phyloP scores from a whole-genome alignment of 495 filamentous ascomycete species.

The Neurospora tetraspora region DNA sequence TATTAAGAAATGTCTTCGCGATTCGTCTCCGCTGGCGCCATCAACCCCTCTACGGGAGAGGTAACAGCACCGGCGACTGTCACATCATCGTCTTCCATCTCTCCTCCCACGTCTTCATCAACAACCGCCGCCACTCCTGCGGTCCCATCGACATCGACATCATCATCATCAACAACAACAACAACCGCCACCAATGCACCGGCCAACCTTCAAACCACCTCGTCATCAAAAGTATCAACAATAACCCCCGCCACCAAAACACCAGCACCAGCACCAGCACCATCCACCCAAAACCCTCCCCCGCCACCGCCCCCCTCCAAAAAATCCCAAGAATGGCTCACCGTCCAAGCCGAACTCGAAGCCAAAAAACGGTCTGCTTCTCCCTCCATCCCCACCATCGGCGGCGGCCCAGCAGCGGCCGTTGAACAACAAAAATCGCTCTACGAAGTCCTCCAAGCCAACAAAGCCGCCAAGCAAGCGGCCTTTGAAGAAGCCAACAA shows the following conservation, averaged over 20 bases:
- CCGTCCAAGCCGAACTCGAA: slow-evolving; percentile 69
- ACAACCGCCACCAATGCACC: background rate
- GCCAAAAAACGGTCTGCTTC: slow-evolving; percentile 12
- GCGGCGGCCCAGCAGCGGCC: background rate
- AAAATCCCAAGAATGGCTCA: slow-evolving; percentile 48
- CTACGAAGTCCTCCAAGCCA: slow-evolving; percentile 80
- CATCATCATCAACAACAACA: background rate
- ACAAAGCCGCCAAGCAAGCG: slow-evolving; percentile 96
- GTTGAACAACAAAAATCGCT: slow-evolving; percentile 59
- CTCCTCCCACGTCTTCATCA: background rate
- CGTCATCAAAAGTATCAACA: background rate
- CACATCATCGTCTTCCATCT: background rate
- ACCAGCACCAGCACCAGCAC: background rate
- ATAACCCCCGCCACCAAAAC: background rate
- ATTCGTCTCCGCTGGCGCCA: slow-evolving; percentile 80
- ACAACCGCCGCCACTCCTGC: background rate
- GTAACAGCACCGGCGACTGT: slow-evolving; percentile 5
- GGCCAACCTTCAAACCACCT: background rate
- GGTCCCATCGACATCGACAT: background rate
- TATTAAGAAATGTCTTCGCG: slow-evolving; percentile 56
- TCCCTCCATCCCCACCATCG: background rate
- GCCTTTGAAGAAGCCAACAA: slow-evolving; percentile 85
- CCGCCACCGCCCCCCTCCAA: background rate
- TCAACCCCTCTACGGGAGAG: slow-evolving; percentile 43
- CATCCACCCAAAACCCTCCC: background rate